A percentile compares a stretch with the other conserved stretches of the same genome.
These are phyloP conservation scores for Erythrobasidium hasegawianum DNA, from an alignment of 1,284 basidiomycete species.

Conservation along the genomic window DNA sequence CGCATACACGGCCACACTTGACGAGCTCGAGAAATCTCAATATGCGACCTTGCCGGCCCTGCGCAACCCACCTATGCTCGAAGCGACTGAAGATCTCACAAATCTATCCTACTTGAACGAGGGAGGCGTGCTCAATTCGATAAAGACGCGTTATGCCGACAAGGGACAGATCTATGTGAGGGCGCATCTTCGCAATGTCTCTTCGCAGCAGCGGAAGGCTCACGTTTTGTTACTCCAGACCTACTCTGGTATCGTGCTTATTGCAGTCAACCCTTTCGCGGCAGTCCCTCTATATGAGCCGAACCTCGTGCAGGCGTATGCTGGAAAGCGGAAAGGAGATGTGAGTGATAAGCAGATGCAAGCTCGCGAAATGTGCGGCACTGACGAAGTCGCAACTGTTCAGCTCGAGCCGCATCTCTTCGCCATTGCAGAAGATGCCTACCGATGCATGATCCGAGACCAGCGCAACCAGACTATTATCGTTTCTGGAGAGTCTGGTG, in stretches of 20 bases:
- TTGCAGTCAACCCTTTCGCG: conserved; percentile 98
- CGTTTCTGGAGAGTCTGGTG: conserved; percentile 97
- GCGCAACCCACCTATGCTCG: conserved; percentile 91
- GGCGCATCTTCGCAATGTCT: conserved; percentile 77
- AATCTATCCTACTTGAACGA: conserved; percentile 98
- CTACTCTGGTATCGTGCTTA: conserved; percentile 94
- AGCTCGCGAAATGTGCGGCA: not conserved
- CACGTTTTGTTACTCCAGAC: conserved; percentile 53
- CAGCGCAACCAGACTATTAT: conserved; percentile 97
- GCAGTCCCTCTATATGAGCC: conserved; percentile 69
- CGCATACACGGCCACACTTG: conserved; percentile 48
- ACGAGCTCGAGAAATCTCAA: conserved; percentile 55
- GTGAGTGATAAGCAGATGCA: conserved; percentile 8
- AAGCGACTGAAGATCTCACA: conserved; percentile 96
- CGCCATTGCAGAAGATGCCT: conserved; percentile 98
- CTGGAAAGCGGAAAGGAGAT: conserved; percentile 79
- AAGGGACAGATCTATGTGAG: conserved; percentile 63
- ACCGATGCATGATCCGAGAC: conserved; percentile 94
- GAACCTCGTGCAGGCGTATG: conserved; percentile 96
- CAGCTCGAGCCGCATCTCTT: conserved; percentile 95
- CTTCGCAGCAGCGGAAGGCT: conserved; percentile 92
- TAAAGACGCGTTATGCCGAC: conserved; percentile 16
- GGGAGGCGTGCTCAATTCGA: conserved; percentile 60
- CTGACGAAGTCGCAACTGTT: not conserved
- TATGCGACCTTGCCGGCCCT: conserved; percentile 69